phyloP scores from a whole-genome alignment of 192 early-diverging fungal genomes.

The Martensiomyces pterosporus region DNA sequence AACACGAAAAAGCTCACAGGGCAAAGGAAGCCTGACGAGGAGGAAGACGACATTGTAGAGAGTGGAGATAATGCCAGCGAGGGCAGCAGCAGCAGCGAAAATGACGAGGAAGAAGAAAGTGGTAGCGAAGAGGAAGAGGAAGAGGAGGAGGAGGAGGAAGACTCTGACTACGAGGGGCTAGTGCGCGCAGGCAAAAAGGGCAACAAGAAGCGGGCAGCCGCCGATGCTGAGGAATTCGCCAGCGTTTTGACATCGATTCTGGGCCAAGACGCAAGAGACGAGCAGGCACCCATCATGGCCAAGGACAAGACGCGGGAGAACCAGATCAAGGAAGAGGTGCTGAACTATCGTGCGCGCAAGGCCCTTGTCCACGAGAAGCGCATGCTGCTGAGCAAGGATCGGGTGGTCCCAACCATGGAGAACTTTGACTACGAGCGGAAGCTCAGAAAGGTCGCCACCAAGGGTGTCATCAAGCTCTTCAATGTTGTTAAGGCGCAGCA shows the following conservation, averaged over 20 bases:
- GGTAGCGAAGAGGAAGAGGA: slow-evolving; percentile 8
- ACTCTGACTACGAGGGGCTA: slow-evolving; percentile 39
- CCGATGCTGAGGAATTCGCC: slow-evolving; percentile 37
- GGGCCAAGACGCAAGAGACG: slow-evolving; percentile 11
- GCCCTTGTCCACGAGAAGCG: slow-evolving; percentile 71
- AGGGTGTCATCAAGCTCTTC: slow-evolving; percentile 91
- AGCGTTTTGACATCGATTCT: slow-evolving; percentile 36
- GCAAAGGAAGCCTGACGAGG: too few species aligned
- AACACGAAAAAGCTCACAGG: background rate
- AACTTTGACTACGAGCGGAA: slow-evolving; percentile 84
- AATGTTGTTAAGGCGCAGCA: slow-evolving; percentile 91
- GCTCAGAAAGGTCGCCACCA: slow-evolving; percentile 85
- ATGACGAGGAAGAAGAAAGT: background rate
- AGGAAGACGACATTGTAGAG: background rate
- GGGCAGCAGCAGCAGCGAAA: background rate
- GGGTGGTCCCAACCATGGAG: slow-evolving; percentile 69
- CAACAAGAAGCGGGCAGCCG: slow-evolving; percentile 21
- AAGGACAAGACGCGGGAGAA: slow-evolving; percentile 75
- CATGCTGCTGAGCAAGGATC: slow-evolving; percentile 58
- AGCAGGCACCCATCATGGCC: slow-evolving; percentile 72
- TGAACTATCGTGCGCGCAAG: slow-evolving; percentile 80
- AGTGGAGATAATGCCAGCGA: background rate
- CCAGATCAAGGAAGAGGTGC: slow-evolving; percentile 77
- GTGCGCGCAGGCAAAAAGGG: slow-evolving; percentile 18
- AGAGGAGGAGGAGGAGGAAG: slow-evolving; percentile 4